Evolutionary conservation across 352 stramenopile species (phyloP).

Genomic region (Phytopythium sindhum): DNA sequence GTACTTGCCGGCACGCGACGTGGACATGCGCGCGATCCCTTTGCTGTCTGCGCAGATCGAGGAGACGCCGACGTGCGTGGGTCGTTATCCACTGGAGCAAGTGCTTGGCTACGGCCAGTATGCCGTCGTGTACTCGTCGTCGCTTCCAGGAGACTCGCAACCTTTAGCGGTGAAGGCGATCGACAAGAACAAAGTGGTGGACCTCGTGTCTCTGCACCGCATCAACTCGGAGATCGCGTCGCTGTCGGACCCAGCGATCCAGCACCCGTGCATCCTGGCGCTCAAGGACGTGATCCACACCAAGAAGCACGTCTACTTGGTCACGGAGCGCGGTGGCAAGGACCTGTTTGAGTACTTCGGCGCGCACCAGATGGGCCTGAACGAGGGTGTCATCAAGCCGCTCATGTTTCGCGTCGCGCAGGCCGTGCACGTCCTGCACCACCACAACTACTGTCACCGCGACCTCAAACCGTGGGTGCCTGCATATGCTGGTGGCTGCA

Average conservation of each 20-base stretch:
- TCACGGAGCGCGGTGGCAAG: conserved; percentile 77
- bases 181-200: conserved; percentile 77
- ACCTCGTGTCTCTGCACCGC: conserved; percentile 68
- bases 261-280: conserved; percentile 62
- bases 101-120: conserved; percentile 86
- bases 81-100: conserved; percentile 62
- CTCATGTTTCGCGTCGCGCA: conserved; percentile 46
- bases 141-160: conserved; percentile 12
- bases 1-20: conserved; percentile 54
- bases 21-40: conserved; percentile 57
- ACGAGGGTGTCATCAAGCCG: conserved; percentile 36
- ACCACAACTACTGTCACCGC: conserved; percentile 70
- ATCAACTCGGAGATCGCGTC: conserved; percentile 82
- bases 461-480: conserved; percentile 67
- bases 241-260: conserved; percentile 49
- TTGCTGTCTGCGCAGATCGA: conserved; percentile 31
- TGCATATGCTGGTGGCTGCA: background rate
- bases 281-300: conserved; percentile 81
- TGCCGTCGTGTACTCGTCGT: conserved; percentile 64
- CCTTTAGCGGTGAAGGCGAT: conserved; percentile 80
- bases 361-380: conserved; percentile 34
- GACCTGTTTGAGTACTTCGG: conserved; percentile 87
- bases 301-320: conserved; percentile 69
- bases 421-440: conserved; percentile 53
- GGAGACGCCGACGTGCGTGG: conserved; percentile 52